Evolutionary conservation across 2,329 filamentous ascomycete genomes (phyloP).

Genomic region (Neurospora sp.): DNA sequence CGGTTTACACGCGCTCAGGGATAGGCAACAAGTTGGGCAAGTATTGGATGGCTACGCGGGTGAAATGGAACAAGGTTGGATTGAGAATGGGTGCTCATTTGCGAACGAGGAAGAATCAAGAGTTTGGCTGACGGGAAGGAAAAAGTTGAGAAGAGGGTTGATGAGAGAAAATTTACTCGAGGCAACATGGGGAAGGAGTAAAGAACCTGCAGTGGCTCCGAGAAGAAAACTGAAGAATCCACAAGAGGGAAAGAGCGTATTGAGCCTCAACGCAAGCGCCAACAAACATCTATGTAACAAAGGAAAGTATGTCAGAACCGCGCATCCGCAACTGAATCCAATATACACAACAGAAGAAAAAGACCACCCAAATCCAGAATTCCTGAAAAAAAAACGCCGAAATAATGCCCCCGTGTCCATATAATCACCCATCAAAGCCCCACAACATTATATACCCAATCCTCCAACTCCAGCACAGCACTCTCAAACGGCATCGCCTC

Average conservation of each 20-base stretch:
- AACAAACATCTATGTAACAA: not conserved
- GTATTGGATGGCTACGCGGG: not conserved
- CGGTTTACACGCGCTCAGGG: not conserved
- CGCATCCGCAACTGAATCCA: not conserved
- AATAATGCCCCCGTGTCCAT: no score
- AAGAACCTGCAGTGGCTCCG: fast-evolving
- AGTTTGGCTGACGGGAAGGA: no score
- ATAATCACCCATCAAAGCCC: not conserved
- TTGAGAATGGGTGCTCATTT: not conserved
- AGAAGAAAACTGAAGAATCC: not conserved
- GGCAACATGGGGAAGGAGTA: not conserved
- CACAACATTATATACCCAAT: not conserved
- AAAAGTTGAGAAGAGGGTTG: no score
- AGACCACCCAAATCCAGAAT: not conserved
- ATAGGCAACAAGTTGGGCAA: not conserved
- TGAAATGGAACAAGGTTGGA: not conserved
- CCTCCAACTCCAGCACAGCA: not conserved
- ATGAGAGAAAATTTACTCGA: no score
- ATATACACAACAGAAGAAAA: not conserved
- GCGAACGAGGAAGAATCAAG: no score
- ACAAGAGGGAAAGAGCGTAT: not conserved
- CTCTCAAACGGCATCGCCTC: not conserved
- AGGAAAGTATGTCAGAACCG: not conserved
- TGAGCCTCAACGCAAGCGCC: not conserved
- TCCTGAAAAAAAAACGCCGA: no score